A percentile compares a stretch with the other conserved stretches of the same genome.
phyloP scores from a whole-genome alignment of 257 asterid genomes.

The Cinchona pubescens region DNA sequence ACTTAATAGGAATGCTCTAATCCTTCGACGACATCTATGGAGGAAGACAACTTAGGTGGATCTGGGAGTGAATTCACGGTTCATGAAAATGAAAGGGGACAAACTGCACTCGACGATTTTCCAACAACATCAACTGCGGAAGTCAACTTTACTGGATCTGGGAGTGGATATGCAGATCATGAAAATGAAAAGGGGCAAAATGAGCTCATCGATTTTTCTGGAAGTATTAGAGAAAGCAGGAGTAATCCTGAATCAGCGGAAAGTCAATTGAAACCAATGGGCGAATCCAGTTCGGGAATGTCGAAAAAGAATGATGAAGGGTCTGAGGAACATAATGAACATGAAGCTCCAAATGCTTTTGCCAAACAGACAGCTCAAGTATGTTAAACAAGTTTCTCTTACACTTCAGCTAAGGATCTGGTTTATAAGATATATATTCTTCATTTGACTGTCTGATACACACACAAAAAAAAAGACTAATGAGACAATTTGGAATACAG shows the following conservation, averaged over 20 bases:
- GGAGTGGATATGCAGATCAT: not conserved
- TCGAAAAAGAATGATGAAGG: not conserved
- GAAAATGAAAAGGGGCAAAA: conserved; percentile 11
- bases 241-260: conserved; percentile 14
- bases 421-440: too few relatives aligned
- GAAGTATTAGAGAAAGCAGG: conserved; percentile 6
- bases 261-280: not conserved
- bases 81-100: too few relatives aligned
- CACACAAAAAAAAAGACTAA: too few relatives aligned
- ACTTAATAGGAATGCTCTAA: conserved; percentile 27
- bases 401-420: not conserved
- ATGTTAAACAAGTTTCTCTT: not conserved
- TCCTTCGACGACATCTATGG: conserved; percentile 12
- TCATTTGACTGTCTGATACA: too few relatives aligned
- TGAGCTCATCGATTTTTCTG: conserved; percentile 13
- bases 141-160: not conserved
- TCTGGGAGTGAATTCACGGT: too few relatives aligned
- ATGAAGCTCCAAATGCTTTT: conserved; percentile 7
- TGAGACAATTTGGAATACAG: not conserved
- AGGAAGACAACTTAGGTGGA: conserved; percentile 20
- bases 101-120: too few relatives aligned
- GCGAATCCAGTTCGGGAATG: conserved; percentile 6
- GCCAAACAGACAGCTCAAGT: not conserved
- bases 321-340: not conserved
- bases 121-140: too few relatives aligned